These are phyloP conservation scores for Neonectria hederae DNA, from an alignment of 2,329 filamentous ascomycete genomes.

Conservation along the genomic window DNA sequence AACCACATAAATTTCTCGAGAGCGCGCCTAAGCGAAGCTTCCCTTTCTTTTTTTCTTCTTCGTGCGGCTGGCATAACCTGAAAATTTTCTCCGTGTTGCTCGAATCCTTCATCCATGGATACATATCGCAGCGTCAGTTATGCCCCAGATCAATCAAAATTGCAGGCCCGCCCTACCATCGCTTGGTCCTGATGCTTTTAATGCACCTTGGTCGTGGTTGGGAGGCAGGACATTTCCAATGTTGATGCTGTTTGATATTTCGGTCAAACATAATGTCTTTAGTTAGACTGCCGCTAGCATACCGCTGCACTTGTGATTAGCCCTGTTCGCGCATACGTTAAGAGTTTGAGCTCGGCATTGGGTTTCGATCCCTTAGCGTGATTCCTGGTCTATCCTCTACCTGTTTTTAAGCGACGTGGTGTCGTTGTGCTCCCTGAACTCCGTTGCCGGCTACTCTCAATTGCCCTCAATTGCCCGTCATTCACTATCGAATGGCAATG, in stretches of 20 bases:
- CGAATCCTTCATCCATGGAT: slow-evolving; percentile 68
- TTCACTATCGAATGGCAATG: slow-evolving; percentile 11
- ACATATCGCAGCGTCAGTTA: slow-evolving; percentile 74
- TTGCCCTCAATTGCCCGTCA: slow-evolving; percentile 7
- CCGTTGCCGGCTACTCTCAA: slow-evolving; percentile 22
- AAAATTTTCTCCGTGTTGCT: slow-evolving; percentile 82
- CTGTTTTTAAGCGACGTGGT: slow-evolving; percentile 12
- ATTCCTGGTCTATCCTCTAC: slow-evolving; percentile 36
- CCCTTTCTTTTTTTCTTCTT: slow-evolving; percentile 68
- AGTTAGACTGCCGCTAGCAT: not conserved
- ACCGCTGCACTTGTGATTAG: not conserved
- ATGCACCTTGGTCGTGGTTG: slow-evolving; percentile 46
- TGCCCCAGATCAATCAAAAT: slow-evolving; percentile 82
- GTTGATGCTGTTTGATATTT: slow-evolving; percentile 9
- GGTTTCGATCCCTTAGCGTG: not conserved
- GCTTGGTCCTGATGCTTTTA: slow-evolving; percentile 49
- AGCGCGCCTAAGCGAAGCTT: slow-evolving; percentile 38
- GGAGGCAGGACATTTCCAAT: slow-evolving; percentile 55
- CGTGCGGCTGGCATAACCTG: slow-evolving; percentile 81
- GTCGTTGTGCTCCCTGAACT: slow-evolving; percentile 35
- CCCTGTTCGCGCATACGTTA: not conserved
- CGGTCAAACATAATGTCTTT: too few relatives aligned
- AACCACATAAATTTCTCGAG: slow-evolving; percentile 45
- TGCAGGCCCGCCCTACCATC: slow-evolving; percentile 72
- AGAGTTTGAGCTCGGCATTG: not conserved